Percentiles rank a stretch among this genome's conserved stretches.
phyloP scores from a whole-genome alignment of 768 basidiomycete species.

The Hericium erinaceus region DNA sequence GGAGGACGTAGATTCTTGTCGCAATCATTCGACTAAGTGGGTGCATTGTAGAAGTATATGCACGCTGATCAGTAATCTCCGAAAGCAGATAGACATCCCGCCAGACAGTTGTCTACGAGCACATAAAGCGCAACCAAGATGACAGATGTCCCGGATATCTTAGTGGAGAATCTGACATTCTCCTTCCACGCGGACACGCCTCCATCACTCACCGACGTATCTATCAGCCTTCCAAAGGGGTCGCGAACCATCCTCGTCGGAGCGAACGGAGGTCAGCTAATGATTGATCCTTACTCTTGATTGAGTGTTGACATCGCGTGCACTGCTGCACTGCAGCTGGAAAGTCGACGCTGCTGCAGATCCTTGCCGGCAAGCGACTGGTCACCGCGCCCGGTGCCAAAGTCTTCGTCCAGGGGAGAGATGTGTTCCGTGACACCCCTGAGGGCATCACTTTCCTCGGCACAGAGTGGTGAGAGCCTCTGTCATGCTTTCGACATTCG shows the following conservation, averaged over 20 bases:
- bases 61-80: no score
- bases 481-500: conserved; percentile 1
- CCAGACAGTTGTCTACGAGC: not conserved
- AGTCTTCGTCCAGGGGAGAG: conserved; percentile 65
- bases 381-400: conserved; percentile 42
- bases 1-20: no score
- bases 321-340: conserved; percentile 43
- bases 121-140: not conserved
- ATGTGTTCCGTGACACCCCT: conserved; percentile 87
- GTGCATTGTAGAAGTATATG: no score
- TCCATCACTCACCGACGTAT: conserved; percentile 56
- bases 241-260: conserved; percentile 84
- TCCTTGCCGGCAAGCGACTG: conserved; percentile 86
- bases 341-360: conserved; percentile 92
- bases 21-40: no score
- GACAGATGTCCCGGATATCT: conserved; percentile 23
- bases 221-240: conserved; percentile 58
- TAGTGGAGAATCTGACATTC: conserved; percentile 44
- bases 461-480: conserved; percentile 71
- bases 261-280: conserved; percentile 78
- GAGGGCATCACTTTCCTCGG: conserved; percentile 80
- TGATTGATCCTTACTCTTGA: not conserved
- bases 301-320: no score
- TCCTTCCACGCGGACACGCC: conserved; percentile 31
- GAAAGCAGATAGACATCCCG: no score